Base-by-base conservation (phyloP, 192 early-diverging fungal genomes). In the Coemansia sp. region DNA sequence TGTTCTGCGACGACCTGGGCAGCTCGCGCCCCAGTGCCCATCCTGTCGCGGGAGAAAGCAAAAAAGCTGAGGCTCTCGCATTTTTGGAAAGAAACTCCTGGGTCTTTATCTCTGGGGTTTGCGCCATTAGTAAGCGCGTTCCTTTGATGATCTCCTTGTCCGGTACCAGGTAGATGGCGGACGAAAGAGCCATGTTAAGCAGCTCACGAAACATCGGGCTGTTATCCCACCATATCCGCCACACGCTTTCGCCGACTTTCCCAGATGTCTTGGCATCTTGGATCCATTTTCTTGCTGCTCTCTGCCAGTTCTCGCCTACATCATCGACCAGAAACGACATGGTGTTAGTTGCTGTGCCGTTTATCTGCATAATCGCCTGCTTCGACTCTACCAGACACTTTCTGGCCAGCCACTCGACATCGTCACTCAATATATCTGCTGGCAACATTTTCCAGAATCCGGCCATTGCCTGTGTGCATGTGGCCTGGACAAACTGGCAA, bases 1-100 rank as follows among this genome's bases (percentile, higher is more conserved):
- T 28, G 1, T 63, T 12, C 8, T 67, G 64, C 31, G 79, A 72
- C 36, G 58, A 42, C 16, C 14, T 5, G 1, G 79, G 79, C 33
- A 82, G 57, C 58, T 72, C 73, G 6, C 70, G 48, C 18, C 48
- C 30, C 20, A 82, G 36, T 16, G 60, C 61, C 71, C 71, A 82
- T 2, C 58, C 69, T 4, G 65, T 12, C 4, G 40, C 28, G 4
- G 70, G 64, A 1, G 62, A 60, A n/a, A 81, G 60, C 45, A 81
- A 48, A 55, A 55, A 55, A 2, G 52, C 10, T 30, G 11, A 4
- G 5, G 18, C 20, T 2, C 4, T 28, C 2, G 28, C 18, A 29
- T 22, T 22, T 2, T 52, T 20, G 18, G 51, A 29, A 25, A 52
- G 18, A 45, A 12, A 45, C 7, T 11, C 42, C 10, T 14, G 5